A percentile compares a stretch with the other conserved stretches of the same genome.
These are phyloP conservation scores for Casuarina cunninghamiana DNA, from an alignment of 306 rosid species.

Conservation along the genomic window DNA sequence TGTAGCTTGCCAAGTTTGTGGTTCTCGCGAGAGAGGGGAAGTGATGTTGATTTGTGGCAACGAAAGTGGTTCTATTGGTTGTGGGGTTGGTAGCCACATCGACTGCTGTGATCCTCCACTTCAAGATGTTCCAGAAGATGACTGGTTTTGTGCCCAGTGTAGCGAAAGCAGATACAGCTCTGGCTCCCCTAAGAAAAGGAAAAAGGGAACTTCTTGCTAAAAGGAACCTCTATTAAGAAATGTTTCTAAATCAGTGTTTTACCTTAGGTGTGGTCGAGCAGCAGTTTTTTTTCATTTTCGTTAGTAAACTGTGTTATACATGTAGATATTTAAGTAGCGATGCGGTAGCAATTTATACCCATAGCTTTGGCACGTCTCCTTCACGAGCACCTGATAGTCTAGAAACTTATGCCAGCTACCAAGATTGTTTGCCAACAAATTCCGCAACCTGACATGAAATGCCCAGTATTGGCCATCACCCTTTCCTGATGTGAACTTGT, in stretches of 20 bases:
- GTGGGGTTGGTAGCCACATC: conserved; percentile 77
- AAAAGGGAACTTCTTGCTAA: conserved; percentile 34
- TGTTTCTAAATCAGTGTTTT: conserved; percentile 4
- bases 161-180: conserved; percentile 34
- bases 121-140: conserved; percentile 62
- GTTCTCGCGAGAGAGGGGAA: conserved; percentile 70
- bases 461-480: too few relatives aligned
- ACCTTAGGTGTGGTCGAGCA: not conserved
- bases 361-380: not conserved
- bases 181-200: conserved; percentile 45
- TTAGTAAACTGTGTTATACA: too few relatives aligned
- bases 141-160: conserved; percentile 86
- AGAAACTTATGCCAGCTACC: too few relatives aligned
- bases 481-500: too few relatives aligned
- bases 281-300: not conserved
- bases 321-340: too few relatives aligned
- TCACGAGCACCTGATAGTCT: too few relatives aligned
- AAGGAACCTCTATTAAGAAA: not conserved
- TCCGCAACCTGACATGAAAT: too few relatives aligned
- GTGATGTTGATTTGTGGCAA: conserved; percentile 90
- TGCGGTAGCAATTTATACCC: not conserved
- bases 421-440: too few relatives aligned
- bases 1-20: conserved; percentile 61
- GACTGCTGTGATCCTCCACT: conserved; percentile 93
- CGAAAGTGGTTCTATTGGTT: conserved; percentile 75